phyloP scores from a whole-genome alignment of 176 grass and related monocot genomes.

The Zoysia japonica region DNA sequence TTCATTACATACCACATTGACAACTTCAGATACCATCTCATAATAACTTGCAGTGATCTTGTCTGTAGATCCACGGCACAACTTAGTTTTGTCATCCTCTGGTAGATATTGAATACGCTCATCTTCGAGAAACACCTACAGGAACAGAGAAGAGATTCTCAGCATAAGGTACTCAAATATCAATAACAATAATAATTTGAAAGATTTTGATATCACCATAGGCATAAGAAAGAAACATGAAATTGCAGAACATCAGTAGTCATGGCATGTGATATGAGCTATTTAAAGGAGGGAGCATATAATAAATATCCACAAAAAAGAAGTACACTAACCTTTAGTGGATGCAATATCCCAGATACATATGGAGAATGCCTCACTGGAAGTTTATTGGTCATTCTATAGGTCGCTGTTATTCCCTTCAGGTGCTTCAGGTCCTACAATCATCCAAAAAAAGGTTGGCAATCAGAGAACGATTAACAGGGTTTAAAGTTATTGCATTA shows the following conservation, averaged over 20 bases:
- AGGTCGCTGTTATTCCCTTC: constrained; percentile 93
- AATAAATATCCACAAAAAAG: constrained; percentile 23
- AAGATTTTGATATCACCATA: not conserved
- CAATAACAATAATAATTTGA: constrained; percentile 10
- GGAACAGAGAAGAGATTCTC: constrained; percentile 16
- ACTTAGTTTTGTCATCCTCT: constrained; percentile 65
- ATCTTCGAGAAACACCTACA: constrained; percentile 86
- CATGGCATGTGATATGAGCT: constrained; percentile 1
- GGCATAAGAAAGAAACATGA: not conserved
- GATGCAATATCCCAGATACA: constrained; percentile 83
- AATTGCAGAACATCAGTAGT: constrained; percentile 4
- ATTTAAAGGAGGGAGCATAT: not conserved
- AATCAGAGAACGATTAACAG: constrained; percentile 17
- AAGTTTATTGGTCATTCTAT: constrained; percentile 98
- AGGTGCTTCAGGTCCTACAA: constrained; percentile 89
- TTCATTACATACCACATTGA: constrained; percentile 78
- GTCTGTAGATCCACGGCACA: constrained; percentile 56
- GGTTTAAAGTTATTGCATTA: not conserved
- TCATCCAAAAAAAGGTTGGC: constrained; percentile 9
- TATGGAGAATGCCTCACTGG: constrained; percentile 93
- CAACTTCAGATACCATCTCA: constrained; percentile 84
- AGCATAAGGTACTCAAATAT: not conserved
- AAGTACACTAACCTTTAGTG: constrained; percentile 75
- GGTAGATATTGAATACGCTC: constrained; percentile 59
- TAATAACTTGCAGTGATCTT: constrained; percentile 87